Evolutionary conservation across 805 yeast genomes (phyloP), one percentile per base, ranked within the genome.

Genomic region (Blastobotrys chiropterorum): DNA sequence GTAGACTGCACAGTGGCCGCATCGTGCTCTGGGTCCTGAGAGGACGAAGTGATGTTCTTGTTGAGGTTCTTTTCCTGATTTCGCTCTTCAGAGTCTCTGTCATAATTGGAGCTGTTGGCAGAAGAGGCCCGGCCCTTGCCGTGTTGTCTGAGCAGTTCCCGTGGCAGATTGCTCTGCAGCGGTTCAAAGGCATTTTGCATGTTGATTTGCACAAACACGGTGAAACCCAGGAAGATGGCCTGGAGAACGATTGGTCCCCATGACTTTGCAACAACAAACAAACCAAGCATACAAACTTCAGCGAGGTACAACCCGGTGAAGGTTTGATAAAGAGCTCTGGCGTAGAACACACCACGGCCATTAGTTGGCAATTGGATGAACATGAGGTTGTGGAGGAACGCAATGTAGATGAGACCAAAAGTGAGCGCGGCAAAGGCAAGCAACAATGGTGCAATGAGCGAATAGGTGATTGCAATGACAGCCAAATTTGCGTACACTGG

Each of bases 171-270:
- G 46, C 54, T 57, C 55, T 84, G 62, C 64, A 90, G 72, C 11
- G 77, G 74, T 52, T 77, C 83, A 64, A 89, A 87, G 0, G 97
- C 88, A 6, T 63, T 55, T 56, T 76, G 79, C 64, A 92, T 67
- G 56, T 80, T 77, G 30, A 80, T 15, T 62, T 92, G 97, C 53
- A 79, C 74, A 63, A 87, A 83, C 2, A 78, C 77, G 0, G 97
- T 88, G 57, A 76, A 67, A 6, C 76, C 78, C 13, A 88, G 61
- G 42, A 85, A 73, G 48, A 90, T 74, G 1, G 81, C 82, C 66
- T 86, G 87, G 50, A 92, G 69, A 2, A 83, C 86, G 57, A 90
- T 76, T 38, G 97, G 95, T 44, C 97, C 98, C 97, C 97, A 92
- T 42, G 95, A 85, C 74, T 88, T 88, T 55, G 95, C 90, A 51